Evolutionary conservation across 352 stramenopile genomes (phyloP).

Genomic region (Pythium monospermum): DNA sequence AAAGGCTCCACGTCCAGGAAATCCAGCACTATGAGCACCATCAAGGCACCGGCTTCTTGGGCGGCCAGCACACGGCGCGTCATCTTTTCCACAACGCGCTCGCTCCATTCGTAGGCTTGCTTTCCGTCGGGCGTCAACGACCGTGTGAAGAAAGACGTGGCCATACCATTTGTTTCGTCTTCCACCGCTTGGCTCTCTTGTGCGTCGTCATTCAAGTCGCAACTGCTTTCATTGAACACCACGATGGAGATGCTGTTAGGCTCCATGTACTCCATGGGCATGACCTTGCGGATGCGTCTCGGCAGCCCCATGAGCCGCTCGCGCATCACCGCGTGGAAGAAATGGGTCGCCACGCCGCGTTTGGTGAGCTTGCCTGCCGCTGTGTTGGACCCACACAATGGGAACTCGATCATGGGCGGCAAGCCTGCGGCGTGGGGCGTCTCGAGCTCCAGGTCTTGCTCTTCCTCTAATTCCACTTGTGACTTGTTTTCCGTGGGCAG

Average conservation of each 20-base stretch:
- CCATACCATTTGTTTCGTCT: not conserved
- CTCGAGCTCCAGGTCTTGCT: conserved; percentile 1
- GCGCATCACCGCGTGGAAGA: conserved; percentile 46
- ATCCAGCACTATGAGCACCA: conserved; percentile 57
- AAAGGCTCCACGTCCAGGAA: conserved; percentile 57
- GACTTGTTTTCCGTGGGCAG: conserved; percentile 16
- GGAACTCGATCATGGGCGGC: conserved; percentile 39
- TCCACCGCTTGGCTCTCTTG: conserved; percentile 1
- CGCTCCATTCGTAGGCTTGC: conserved; percentile 14
- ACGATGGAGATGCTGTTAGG: conserved; percentile 17
- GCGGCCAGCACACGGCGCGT: conserved; percentile 44
- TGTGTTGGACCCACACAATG: conserved; percentile 34
- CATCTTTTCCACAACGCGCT: conserved; percentile 41
- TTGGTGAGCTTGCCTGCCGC: conserved; percentile 15
- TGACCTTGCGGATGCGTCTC: conserved; percentile 9
- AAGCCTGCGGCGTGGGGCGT: not conserved
- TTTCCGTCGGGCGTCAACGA: conserved; percentile 17
- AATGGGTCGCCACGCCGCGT: conserved; percentile 46
- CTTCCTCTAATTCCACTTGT: not conserved
- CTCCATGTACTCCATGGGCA: conserved; percentile 22
- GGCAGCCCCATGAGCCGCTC: conserved; percentile 15
- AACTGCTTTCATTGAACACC: conserved; percentile 16
- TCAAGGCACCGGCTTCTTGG: conserved; percentile 51
- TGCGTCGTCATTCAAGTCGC: too few species aligned
- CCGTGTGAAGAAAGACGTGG: conserved; percentile 17